A percentile compares a stretch with the other conserved stretches of the same genome.
Evolutionary conservation across 306 rosid species (phyloP).

Genomic region (Lathyrus aphaca): DNA sequence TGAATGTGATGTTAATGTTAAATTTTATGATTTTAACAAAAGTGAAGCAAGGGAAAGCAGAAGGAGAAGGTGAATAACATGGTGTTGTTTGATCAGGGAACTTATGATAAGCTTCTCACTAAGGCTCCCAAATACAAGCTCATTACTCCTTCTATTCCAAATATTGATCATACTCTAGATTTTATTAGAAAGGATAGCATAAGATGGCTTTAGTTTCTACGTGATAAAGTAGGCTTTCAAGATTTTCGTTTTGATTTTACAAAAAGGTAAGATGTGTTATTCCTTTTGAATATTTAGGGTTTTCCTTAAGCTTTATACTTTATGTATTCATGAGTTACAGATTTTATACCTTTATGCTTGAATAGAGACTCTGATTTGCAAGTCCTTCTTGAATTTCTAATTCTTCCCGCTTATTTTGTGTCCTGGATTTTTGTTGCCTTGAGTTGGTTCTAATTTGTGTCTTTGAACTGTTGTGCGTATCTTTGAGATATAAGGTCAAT

Average conservation of each 20-base stretch:
- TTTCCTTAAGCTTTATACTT: background rate
- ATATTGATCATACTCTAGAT: no score
- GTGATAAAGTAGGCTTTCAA: no score
- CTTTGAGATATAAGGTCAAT: no score
- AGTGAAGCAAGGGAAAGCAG: conserved; percentile 87
- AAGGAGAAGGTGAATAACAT: conserved; percentile 87
- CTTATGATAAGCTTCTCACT: conserved; percentile 66
- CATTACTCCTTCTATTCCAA: conserved; percentile 71
- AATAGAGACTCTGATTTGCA: no score
- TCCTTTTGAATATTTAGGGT: conserved; percentile 3
- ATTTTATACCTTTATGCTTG: conserved; percentile 30
- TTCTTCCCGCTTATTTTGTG: no score
- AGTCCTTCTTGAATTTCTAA: no score
- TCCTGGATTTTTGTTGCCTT: no score
- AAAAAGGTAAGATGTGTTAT: conserved; percentile 59
- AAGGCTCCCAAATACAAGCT: conserved; percentile 83
- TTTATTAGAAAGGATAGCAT: no score
- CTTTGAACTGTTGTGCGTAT: no score
- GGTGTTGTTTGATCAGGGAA: conserved; percentile 71
- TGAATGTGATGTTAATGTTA: background rate
- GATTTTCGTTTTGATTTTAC: conserved; percentile 92
- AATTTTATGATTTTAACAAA: conserved; percentile 43
- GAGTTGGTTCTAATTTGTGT: no score
- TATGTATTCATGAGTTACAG: background rate
- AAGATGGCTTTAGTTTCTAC: no score